Conservation (phyloP, 2,329 filamentous ascomycete genomes). For the Zopfia rhizophila region DNA sequence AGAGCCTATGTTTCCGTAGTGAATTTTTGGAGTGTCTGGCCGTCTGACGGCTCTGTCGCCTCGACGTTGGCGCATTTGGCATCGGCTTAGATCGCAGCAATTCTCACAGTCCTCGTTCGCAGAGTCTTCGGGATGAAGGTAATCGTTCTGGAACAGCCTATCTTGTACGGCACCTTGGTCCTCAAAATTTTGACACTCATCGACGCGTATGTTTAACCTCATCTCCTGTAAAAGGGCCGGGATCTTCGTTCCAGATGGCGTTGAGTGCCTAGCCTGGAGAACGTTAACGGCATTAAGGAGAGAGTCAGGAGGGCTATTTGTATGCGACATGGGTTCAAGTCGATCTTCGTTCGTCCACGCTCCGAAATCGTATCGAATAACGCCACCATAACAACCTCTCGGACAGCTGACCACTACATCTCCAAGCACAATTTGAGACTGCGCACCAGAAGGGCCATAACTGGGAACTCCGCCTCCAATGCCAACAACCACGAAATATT, state of each 20-base stretch:
- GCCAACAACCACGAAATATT: constrained; percentile 10
- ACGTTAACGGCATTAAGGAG: not conserved
- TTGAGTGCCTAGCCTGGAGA: not conserved
- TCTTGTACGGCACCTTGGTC: constrained; percentile 1
- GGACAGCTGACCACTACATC: constrained; percentile 15
- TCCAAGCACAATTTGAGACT: constrained; percentile 8
- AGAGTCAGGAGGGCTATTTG: constrained; percentile 1
- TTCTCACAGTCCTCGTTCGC: constrained; percentile 1
- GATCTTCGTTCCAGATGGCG: too few relatives aligned
- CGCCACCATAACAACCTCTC: constrained; percentile 5
- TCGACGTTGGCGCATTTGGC: not conserved
- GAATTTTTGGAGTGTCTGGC: constrained; percentile 2
- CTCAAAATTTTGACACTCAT: not conserved
- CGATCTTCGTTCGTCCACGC: constrained; percentile 2
- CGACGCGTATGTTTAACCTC: not conserved
- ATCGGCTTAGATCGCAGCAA: not conserved
- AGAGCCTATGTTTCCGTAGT: constrained; percentile 5
- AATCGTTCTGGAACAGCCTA: constrained; percentile 3
- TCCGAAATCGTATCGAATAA: constrained; percentile 7
- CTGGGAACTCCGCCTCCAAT: constrained; percentile 10
- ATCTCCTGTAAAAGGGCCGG: not conserved
- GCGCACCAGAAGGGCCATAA: constrained; percentile 8
- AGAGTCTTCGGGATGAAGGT: too few relatives aligned
- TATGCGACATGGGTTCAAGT: not conserved
- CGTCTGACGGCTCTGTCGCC: not conserved